These are phyloP conservation scores for Amylostereum areolatum DNA, from an alignment of 1,284 basidiomycete genomes.

Conservation along the genomic window DNA sequence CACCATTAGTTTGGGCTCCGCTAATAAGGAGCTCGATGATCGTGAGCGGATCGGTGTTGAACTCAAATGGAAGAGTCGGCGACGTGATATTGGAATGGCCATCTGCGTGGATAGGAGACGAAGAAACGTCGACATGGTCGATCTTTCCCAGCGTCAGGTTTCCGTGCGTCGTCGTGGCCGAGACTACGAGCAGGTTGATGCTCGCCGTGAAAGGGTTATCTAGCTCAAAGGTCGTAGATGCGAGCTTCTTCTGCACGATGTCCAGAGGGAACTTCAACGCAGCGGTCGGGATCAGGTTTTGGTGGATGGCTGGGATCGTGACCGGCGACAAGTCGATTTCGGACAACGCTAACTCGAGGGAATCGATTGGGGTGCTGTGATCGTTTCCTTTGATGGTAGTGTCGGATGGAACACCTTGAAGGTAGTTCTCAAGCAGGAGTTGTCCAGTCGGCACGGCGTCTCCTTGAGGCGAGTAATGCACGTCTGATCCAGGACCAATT, in stretches of 20 bases:
- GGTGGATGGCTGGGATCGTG: constrained; percentile 61
- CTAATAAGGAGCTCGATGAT: constrained; percentile 56
- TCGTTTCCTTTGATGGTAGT: constrained; percentile 56
- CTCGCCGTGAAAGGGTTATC: constrained; percentile 74
- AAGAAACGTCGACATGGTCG: constrained; percentile 45
- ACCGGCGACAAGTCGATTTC: constrained; percentile 58
- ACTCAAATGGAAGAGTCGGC: constrained; percentile 51
- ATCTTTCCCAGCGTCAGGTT: constrained; percentile 53
- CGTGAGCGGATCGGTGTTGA: constrained; percentile 58
- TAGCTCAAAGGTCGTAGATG: constrained; percentile 49
- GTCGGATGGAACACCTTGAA: constrained; percentile 58
- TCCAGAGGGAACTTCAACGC: constrained; percentile 52
- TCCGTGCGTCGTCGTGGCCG: constrained; percentile 50
- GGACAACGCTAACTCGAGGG: constrained; percentile 60
- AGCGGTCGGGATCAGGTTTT: constrained; percentile 55
- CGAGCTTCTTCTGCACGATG: constrained; percentile 53
- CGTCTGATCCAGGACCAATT: constrained; percentile 31
- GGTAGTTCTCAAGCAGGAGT: constrained; percentile 61
- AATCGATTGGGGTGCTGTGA: constrained; percentile 58
- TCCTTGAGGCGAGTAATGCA: constrained; percentile 62
- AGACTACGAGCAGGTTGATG: constrained; percentile 60
- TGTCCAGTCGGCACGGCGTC: constrained; percentile 49
- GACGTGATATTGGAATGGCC: constrained; percentile 63
- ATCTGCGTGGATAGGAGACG: constrained; percentile 51
- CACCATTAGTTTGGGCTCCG: constrained; percentile 48